Percentiles rank a stretch among this genome's conserved stretches.
phyloP scores from a whole-genome alignment of 805 yeast species.

The Helenozyma baotianmanensis region DNA sequence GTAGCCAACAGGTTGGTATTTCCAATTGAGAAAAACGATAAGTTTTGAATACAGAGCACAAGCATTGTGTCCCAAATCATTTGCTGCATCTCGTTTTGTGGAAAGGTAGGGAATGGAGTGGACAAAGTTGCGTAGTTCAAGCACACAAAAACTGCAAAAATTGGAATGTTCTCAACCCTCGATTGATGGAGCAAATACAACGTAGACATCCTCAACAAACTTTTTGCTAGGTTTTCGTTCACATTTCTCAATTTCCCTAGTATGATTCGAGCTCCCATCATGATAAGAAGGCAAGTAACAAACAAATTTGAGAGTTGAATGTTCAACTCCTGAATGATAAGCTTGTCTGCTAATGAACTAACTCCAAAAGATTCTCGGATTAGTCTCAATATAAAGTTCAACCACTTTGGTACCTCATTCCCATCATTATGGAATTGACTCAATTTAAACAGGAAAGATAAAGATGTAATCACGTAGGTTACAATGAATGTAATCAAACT shows the following conservation, averaged over 20 bases:
- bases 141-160: conserved; percentile 38
- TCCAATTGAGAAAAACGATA: conserved; percentile 82
- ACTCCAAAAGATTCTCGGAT: conserved; percentile 26
- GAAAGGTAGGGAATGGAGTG: no score
- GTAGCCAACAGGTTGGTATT: conserved; percentile 91
- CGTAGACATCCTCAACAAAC: conserved; percentile 31
- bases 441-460: conserved; percentile 52
- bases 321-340: conserved; percentile 19
- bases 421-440: conserved; percentile 52
- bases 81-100: no score
- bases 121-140: conserved; percentile 22
- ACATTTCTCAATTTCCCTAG: conserved; percentile 20
- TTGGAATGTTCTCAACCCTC: conserved; percentile 50
- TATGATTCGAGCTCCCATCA: conserved; percentile 26
- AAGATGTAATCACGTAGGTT: conserved; percentile 41
- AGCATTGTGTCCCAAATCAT: conserved; percentile 27
- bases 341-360: conserved; percentile 10
- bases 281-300: conserved; percentile 22
- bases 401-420: conserved; percentile 44
- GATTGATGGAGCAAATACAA: conserved; percentile 53
- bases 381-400: conserved; percentile 21
- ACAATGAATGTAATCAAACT: conserved; percentile 39
- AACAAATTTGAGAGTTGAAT: conserved; percentile 24
- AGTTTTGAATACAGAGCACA: conserved; percentile 58
- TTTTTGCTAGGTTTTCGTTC: conserved; percentile 28